phyloP scores from a whole-genome alignment of 495 filamentous ascomycete genomes.

The Trichoderma orchidacearum region DNA sequence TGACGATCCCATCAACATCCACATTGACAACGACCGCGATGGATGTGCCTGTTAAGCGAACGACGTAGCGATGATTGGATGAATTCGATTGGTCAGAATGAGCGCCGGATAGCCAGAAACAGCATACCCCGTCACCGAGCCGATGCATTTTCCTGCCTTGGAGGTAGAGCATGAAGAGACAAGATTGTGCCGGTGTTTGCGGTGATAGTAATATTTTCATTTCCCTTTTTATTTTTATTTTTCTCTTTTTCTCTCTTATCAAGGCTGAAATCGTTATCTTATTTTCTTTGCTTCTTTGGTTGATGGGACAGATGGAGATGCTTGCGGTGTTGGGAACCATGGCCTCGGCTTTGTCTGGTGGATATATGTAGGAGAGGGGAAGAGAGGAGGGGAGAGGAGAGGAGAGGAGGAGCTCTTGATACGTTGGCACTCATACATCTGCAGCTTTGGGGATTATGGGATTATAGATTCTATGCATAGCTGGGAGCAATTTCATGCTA shows the following conservation, averaged over 20 bases:
- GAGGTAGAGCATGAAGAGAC: neutral
- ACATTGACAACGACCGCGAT: slow-evolving; percentile 79
- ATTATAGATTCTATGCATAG: neutral
- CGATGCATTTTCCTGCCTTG: neutral
- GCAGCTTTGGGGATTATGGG: neutral
- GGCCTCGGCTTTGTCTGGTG: neutral
- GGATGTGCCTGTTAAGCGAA: slow-evolving; percentile 70
- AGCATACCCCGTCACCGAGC: neutral
- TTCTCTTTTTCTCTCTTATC: neutral
- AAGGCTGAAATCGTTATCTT: neutral
- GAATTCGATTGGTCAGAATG: neutral
- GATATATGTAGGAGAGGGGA: neutral
- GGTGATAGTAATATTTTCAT: neutral
- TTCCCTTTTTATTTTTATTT: neutral
- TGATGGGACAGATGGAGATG: neutral
- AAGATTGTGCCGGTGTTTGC: neutral
- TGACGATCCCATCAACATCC: slow-evolving; percentile 93
- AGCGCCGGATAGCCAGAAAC: neutral
- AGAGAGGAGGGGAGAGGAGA: neutral
- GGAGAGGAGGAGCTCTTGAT: neutral
- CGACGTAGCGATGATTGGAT: neutral
- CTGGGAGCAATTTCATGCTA: neutral
- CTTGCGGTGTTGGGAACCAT: neutral
- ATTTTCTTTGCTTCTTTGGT: neutral
- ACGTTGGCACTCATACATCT: neutral